Evolutionary conservation across 78 protist species (phyloP), one percentile per base, ranked within the genome.

Genomic region (Cavenderia fasciculata): DNA sequence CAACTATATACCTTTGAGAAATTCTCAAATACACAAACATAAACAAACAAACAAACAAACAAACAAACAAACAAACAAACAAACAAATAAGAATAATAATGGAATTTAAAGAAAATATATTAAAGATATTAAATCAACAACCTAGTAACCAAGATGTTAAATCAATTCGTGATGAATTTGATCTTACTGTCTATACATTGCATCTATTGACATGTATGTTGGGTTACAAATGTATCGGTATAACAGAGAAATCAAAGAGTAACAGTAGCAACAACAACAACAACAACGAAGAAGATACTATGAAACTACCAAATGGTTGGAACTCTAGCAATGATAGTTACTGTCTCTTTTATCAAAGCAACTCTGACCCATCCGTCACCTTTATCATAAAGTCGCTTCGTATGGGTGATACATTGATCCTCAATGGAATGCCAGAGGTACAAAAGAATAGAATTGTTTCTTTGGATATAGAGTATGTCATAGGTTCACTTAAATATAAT

Each of bases 391-490:
- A 78, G 36, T 62, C 43, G n/a, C 66, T 78, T 1, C 21, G 88
- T 38, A 78, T 78, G 52, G 88, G 88, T 25, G 41, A 63, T 40
- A 40, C 57, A 3, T 38, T 78, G 6, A n/a, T 78, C 8, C 66
- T 78, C 4, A 78, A 78, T 44, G 74, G 76, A 23, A 78, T 78
- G 88, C 25, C 25, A 38, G 40, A 40, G 21, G 72, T 52, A 18
- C 57, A 41, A 21, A 25, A n/a, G 25, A 59, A 40, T 40, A 78
- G 34, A n/a, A 78, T 78, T 2, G 54, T 51, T 54, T 65, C 88
- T 18, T 66, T 78, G 29, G 88, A 78, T 78, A 57, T 78, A 7
- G 75, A 65, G 88, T 78, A 65, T 27, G 88, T 66, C 4, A 25
- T 43, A 40, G 12, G 74, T 78, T 5, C 16, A 51, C 10, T 31